Conservation (phyloP, 495 filamentous ascomycete genomes). For the Cryomyces antarcticus region DNA sequence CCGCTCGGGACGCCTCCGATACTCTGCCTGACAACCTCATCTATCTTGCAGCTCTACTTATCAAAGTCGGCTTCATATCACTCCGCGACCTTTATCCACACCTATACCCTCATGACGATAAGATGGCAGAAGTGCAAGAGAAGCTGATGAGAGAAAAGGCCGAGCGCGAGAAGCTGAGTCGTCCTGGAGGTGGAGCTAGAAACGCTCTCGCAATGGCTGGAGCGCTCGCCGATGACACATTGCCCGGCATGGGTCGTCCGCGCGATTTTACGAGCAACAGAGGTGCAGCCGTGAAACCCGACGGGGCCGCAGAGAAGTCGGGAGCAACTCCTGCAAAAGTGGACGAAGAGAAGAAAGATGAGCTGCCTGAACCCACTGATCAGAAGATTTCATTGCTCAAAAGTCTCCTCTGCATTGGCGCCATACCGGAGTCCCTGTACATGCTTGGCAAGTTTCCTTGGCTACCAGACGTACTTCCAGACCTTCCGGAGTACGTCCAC, state of each 20-base stretch:
- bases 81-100: slow-evolving; percentile 82
- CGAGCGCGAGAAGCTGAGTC: slow-evolving; percentile 46
- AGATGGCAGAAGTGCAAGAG: slow-evolving; percentile 49
- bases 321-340: slow-evolving; percentile 17
- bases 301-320: slow-evolving; percentile 31
- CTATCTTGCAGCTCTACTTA: slow-evolving; percentile 72
- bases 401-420: slow-evolving; percentile 74
- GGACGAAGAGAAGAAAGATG: slow-evolving; percentile 29
- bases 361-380: slow-evolving; percentile 62
- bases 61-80: slow-evolving; percentile 97
- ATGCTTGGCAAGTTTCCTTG: slow-evolving; percentile 83
- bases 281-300: slow-evolving; percentile 9
- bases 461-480: slow-evolving; percentile 64
- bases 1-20: slow-evolving; percentile 47
- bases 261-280: background rate
- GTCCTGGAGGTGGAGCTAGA: slow-evolving; percentile 39
- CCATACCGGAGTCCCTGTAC: slow-evolving; percentile 80
- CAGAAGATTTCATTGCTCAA: slow-evolving; percentile 74
- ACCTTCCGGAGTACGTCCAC: slow-evolving; percentile 58
- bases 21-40: slow-evolving; percentile 75
- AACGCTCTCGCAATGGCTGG: slow-evolving; percentile 88
- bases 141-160: slow-evolving; percentile 56
- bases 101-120: slow-evolving; percentile 65
- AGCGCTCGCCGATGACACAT: slow-evolving; percentile 65
- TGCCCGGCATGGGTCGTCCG: background rate